These are phyloP conservation scores for Raddia guianensis DNA, from an alignment of 176 grass and related monocot genomes.

Conservation along the genomic window DNA sequence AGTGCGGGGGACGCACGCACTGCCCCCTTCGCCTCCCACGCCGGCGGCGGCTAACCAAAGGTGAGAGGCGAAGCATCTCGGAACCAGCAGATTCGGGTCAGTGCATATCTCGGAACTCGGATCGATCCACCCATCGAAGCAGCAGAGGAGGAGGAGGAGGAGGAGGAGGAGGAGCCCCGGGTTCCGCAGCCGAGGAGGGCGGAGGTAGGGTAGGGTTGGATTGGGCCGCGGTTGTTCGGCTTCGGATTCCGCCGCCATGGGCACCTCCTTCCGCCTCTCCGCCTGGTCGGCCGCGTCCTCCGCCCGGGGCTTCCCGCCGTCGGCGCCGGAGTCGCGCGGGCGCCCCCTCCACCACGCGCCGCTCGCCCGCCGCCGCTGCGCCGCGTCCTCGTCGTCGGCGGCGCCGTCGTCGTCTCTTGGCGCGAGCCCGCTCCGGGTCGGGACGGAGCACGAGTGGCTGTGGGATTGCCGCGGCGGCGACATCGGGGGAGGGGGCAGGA, in stretches of 20 bases:
- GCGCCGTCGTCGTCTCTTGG: constrained; percentile 16
- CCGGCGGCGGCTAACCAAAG: constrained; percentile 44
- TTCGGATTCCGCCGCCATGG: constrained; percentile 28
- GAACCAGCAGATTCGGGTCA: constrained; percentile 21
- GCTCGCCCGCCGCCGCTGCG: constrained; percentile 7
- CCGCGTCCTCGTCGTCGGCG: background rate
- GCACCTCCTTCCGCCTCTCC: constrained; percentile 47
- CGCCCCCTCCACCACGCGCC: background rate
- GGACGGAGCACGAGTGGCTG: constrained; percentile 36
- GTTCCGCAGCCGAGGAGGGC: background rate
- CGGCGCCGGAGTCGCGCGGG: background rate
- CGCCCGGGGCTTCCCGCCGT: background rate
- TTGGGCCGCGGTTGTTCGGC: background rate
- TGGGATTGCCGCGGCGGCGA: constrained; percentile 53
- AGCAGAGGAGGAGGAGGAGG: background rate
- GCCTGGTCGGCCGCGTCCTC: constrained; percentile 7
- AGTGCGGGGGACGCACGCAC: constrained; percentile 4
- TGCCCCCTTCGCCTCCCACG: constrained; percentile 9
- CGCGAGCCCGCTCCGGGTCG: constrained; percentile 29
- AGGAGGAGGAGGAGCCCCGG: background rate
- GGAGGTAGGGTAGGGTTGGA: background rate
- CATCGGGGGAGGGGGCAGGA: constrained; percentile 29
- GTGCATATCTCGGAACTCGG: constrained; percentile 2
- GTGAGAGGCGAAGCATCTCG: constrained; percentile 34
- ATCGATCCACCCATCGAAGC: background rate